phyloP scores from a whole-genome alignment of 2,329 filamentous ascomycete species.

The Corniculantispora saksenae region DNA sequence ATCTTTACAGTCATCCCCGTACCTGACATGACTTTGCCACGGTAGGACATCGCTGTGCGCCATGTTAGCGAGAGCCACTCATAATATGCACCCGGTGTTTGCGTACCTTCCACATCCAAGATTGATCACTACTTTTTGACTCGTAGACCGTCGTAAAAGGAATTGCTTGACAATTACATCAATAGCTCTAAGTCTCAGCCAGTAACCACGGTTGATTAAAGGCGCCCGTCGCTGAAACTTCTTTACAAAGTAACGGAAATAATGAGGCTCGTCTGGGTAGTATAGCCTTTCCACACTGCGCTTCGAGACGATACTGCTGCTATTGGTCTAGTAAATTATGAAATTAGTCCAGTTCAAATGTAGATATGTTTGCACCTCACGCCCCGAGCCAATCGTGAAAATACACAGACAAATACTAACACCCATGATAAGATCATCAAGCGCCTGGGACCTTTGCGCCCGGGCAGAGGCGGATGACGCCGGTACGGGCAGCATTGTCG shows the following conservation, averaged over 20 bases:
- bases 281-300: conserved; percentile 90
- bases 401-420: conserved; percentile 39
- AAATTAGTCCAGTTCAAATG: background rate
- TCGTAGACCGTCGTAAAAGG: conserved; percentile 52
- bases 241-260: conserved; percentile 83
- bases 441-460: conserved; percentile 27
- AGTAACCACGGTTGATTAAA: conserved; percentile 87
- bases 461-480: conserved; percentile 21
- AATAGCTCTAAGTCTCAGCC: conserved; percentile 80
- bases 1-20: conserved; percentile 57
- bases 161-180: conserved; percentile 75
- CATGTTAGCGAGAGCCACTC: background rate
- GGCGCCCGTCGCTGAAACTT: conserved; percentile 83
- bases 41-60: conserved; percentile 76
- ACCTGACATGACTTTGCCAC: conserved; percentile 75
- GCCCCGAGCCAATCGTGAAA: background rate
- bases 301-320: conserved; percentile 89
- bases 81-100: conserved; percentile 5
- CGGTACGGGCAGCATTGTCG: background rate
- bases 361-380: no score
- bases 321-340: conserved; percentile 69
- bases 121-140: conserved; percentile 76
- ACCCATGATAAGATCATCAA: conserved; percentile 58
- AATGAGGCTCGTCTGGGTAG: conserved; percentile 74
- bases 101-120: conserved; percentile 88